Evolutionary conservation across 2,329 filamentous ascomycete genomes (phyloP), one percentile per base, ranked within the genome.

Genomic region (Pseudogymnoascus sp.): DNA sequence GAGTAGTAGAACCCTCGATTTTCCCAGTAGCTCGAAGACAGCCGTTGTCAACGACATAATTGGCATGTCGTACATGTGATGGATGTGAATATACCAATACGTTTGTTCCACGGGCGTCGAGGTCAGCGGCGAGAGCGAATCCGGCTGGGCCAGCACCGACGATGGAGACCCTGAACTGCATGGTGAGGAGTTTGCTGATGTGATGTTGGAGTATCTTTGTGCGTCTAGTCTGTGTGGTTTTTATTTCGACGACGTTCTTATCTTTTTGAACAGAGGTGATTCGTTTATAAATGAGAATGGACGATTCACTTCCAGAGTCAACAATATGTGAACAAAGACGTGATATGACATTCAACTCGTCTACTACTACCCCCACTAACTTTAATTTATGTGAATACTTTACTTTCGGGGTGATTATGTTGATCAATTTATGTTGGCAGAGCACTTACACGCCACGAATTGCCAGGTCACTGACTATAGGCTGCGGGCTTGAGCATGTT

Each of bases 1-100:
- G 33, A 2, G 42, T 21, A 3, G 61, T 40, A 19, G 57, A 62
- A 3, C 69, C 66, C 8, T 67, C 44, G 17, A 70, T 64, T 36
- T 50, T 61, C 0, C 69, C 69, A 7, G 60, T 65, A 8, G 61
- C 53, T 11, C 23, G 31, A 0, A 69, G 63, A 13, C 50, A 50
- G 9, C 65, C 65, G 23, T 57, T 57, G 2, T 57, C 28, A 5
- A 35, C 50, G 50, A 57, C 50, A 3, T 57, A 57, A 5, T 57
- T 57, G 23, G 64, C 67, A 4, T 70, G 66, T 13, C 61, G 64
- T 59, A 62, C 19, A 38, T 68, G 69, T 1, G 60, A 59, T 0
- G 68, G 69, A 15, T 70, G 69, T 5, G 68, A 69, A 60, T 70
- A 70, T 4, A 70, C 15, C 33, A 70, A 47, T 1, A 69, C 68